Percentiles rank a stretch among this genome's conserved stretches.
Conservation (phyloP, 148 eudicot species). For the Fagopyrum esculentum region DNA sequence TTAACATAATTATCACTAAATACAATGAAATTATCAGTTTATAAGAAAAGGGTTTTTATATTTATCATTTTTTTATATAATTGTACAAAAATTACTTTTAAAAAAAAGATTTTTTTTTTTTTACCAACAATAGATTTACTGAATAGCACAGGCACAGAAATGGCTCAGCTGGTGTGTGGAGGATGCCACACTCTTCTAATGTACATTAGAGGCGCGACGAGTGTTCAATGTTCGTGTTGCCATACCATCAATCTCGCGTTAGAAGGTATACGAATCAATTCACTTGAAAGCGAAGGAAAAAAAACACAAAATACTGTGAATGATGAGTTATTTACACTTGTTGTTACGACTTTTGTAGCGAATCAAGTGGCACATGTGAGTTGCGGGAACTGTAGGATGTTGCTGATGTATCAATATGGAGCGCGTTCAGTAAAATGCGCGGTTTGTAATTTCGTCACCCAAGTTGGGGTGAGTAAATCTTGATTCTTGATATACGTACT, state of each 20-base stretch:
- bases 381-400: conserved; percentile 80
- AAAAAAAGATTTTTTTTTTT: not conserved
- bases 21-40: not conserved
- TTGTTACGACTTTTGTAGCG: conserved; percentile 29
- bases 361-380: conserved; percentile 92
- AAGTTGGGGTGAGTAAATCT: conserved; percentile 43
- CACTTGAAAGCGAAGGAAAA: not conserved
- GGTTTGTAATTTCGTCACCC: conserved; percentile 79
- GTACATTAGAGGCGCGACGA: conserved; percentile 29
- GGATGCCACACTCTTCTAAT: conserved; percentile 19
- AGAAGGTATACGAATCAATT: conserved; percentile 9
- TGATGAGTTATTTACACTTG: not conserved
- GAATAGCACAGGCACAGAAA: conserved; percentile 16
- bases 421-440: conserved; percentile 86
- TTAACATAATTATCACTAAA: not conserved
- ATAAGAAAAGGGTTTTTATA: not conserved
- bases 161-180: conserved; percentile 20
- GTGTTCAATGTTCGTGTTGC: conserved; percentile 20
- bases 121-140: not conserved
- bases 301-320: not conserved
- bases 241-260: conserved; percentile 17
- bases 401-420: conserved; percentile 82
- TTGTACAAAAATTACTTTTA: not conserved
- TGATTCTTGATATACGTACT: too few relatives aligned
- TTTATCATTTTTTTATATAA: not conserved